Percentiles rank a stretch among this genome's conserved stretches.
Conservation (phyloP, 805 yeast genomes). For the Myxozyma vanderwaltii region DNA sequence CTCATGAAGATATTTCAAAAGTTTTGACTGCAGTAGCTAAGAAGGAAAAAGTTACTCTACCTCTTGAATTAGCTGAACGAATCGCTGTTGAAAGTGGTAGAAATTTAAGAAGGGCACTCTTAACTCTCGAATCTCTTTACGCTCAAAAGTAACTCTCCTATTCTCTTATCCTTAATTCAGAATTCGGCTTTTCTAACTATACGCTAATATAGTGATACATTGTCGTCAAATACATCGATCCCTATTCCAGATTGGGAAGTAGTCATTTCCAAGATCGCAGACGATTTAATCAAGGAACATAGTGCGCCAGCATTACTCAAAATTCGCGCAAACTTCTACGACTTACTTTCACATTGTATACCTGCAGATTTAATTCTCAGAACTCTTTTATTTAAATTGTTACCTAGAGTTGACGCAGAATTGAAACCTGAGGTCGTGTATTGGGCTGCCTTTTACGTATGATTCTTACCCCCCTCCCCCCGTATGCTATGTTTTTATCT, state of each 20-base stretch:
- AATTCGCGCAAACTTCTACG: slow-evolving; percentile 73
- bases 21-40: slow-evolving; percentile 60
- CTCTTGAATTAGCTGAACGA: slow-evolving; percentile 47
- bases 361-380: slow-evolving; percentile 83
- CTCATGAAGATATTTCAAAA: slow-evolving; percentile 54
- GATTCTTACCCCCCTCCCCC: no score
- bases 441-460: slow-evolving; percentile 35
- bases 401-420: slow-evolving; percentile 38
- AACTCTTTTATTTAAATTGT: slow-evolving; percentile 48
- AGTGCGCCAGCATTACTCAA: slow-evolving; percentile 55
- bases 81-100: slow-evolving; percentile 63
- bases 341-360: slow-evolving; percentile 87
- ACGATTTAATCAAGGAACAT: slow-evolving; percentile 57
- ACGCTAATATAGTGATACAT: slow-evolving; percentile 17
- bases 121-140: slow-evolving; percentile 77
- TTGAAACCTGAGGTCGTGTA: slow-evolving; percentile 38
- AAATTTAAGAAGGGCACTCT: slow-evolving; percentile 74
- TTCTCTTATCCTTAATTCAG: not conserved
- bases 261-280: slow-evolving; percentile 69
- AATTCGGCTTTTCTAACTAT: not conserved
- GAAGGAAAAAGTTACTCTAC: slow-evolving; percentile 55
- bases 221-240: slow-evolving; percentile 48
- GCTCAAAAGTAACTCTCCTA: slow-evolving; percentile 37
- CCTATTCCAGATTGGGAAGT: slow-evolving; percentile 86
- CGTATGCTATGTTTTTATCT: not conserved